phyloP scores from a whole-genome alignment of 1,284 basidiomycete genomes.

The Ceratobasidium sp. region DNA sequence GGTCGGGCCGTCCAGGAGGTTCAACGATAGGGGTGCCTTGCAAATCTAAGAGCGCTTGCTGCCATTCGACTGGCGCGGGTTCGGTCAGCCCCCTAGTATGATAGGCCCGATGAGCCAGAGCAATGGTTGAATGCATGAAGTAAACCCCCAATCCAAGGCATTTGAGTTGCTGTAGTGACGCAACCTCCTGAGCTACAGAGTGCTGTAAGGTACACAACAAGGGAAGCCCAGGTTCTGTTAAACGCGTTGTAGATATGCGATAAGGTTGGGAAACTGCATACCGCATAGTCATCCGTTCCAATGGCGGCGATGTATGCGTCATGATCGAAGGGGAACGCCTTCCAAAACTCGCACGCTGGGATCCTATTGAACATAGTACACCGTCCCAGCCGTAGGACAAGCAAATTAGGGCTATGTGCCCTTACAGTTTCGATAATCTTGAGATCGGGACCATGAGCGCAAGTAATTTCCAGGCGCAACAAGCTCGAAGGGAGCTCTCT shows the following conservation, averaged over 20 bases:
- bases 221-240: too few relatives aligned
- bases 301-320: constrained; percentile 19
- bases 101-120: constrained; percentile 19
- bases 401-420: neutral
- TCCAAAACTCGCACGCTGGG: constrained; percentile 23
- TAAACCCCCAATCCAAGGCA: constrained; percentile 24
- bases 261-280: neutral
- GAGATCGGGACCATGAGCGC: constrained; percentile 34
- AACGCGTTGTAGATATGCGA: neutral
- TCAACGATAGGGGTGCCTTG: neutral
- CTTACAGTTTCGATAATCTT: constrained; percentile 15
- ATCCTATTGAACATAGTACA: constrained; percentile 32
- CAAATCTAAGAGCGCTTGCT: constrained; percentile 17
- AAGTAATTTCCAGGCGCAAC: constrained; percentile 14
- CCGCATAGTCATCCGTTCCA: constrained; percentile 28
- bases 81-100: neutral
- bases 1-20: neutral
- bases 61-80: neutral
- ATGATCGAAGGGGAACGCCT: constrained; percentile 16
- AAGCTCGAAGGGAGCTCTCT: neutral
- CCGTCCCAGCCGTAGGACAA: constrained; percentile 5
- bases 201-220: neutral
- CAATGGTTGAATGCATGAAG: constrained; percentile 16
- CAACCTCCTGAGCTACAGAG: constrained; percentile 24
- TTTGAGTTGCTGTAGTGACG: neutral